Percentiles rank a stretch among this genome's conserved stretches.
Conservation (phyloP, 1,284 basidiomycete genomes). For the Ceratobasidium sp. region DNA sequence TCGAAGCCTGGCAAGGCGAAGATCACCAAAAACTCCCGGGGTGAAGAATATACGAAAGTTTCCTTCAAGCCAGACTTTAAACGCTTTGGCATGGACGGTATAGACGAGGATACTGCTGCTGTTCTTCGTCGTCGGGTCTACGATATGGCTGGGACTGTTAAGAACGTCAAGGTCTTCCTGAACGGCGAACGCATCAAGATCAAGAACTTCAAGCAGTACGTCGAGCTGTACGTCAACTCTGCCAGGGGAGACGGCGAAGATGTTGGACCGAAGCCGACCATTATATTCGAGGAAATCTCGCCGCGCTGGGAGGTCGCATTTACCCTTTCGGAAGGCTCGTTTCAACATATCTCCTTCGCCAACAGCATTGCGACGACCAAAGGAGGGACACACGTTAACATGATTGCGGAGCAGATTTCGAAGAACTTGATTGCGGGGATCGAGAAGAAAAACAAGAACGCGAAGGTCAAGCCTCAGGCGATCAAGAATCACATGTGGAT, state of each 20-base stretch:
- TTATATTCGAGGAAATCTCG: conserved; percentile 86
- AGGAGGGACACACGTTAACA: conserved; percentile 94
- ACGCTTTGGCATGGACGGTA: conserved; percentile 92
- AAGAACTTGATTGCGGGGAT: conserved; percentile 85
- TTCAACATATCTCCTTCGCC: conserved; percentile 96
- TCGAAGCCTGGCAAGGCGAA: conserved; percentile 86
- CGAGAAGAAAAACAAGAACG: conserved; percentile 96
- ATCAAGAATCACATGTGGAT: conserved; percentile 99
- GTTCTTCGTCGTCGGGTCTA: conserved; percentile 96
- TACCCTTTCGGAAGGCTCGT: conserved; percentile 90
- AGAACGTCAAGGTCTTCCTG: conserved; percentile 92
- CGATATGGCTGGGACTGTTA: conserved; percentile 96
- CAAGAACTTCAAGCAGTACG: conserved; percentile 98
- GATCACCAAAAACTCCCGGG: conserved; percentile 89
- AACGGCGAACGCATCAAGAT: conserved; percentile 94
- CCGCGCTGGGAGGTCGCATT: conserved; percentile 97
- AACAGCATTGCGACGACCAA: conserved; percentile 99
- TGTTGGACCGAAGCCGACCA: conserved; percentile 76
- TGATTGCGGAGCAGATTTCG: conserved; percentile 90
- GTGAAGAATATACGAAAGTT: conserved; percentile 94
- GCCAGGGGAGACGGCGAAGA: conserved; percentile 78
- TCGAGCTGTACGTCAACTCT: conserved; percentile 91
- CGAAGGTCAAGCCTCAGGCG: conserved; percentile 91
- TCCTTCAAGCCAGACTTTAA: conserved; percentile 94
- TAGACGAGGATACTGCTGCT: conserved; percentile 92